A percentile compares a stretch with the other conserved stretches of the same genome.
Conservation (phyloP, 2,329 filamentous ascomycete species). For the Calonectria hongkongensis region DNA sequence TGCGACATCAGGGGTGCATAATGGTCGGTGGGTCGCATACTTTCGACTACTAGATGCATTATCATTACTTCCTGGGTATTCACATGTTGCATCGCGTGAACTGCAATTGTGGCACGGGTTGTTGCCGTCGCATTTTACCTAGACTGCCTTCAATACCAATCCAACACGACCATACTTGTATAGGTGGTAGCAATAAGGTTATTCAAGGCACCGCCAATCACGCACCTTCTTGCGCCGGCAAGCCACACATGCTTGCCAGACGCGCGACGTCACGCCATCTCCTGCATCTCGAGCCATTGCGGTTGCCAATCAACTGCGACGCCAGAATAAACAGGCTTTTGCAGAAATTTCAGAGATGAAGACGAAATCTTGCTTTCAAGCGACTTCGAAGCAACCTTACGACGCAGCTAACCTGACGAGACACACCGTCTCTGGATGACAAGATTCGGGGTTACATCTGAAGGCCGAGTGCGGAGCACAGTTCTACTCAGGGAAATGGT, state of each 20-base stretch:
- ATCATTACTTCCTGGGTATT: constrained; percentile 39
- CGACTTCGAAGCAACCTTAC: background rate
- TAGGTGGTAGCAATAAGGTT: background rate
- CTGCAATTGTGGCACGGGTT: constrained; percentile 38
- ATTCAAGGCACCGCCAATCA: background rate
- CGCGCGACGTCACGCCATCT: constrained; percentile 8
- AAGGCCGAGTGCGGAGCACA: constrained; percentile 12
- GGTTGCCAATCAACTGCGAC: background rate
- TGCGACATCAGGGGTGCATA: constrained; percentile 9
- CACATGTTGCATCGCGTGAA: constrained; percentile 32
- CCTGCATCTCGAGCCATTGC: constrained; percentile 17
- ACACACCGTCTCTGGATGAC: background rate
- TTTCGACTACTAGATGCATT: constrained; percentile 39
- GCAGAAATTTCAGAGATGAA: background rate
- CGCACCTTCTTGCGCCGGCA: constrained; percentile 32
- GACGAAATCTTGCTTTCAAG: too few species aligned
- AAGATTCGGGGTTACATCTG: constrained; percentile 14
- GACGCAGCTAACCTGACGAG: background rate
- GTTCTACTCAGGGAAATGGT: background rate
- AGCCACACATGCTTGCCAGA: constrained; percentile 32
- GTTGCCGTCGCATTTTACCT: constrained; percentile 42
- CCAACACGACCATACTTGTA: background rate
- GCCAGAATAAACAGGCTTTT: too few species aligned
- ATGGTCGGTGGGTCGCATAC: constrained; percentile 5
- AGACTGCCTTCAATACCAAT: background rate